These are phyloP conservation scores for Pythium phragmiticola DNA, from an alignment of 352 stramenopile genomes.

Conservation along the genomic window DNA sequence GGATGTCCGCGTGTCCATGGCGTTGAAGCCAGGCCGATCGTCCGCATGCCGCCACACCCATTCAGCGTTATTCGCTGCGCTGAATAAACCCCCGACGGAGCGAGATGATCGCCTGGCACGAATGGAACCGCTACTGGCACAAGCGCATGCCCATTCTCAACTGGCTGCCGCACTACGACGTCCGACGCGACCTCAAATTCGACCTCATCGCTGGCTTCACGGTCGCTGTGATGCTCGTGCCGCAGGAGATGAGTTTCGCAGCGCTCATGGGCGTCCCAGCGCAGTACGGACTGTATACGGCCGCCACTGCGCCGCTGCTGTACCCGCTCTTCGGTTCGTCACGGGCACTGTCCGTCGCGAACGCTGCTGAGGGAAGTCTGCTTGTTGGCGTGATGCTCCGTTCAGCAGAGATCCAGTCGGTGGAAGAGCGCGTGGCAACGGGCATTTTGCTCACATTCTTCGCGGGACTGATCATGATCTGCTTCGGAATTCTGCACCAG, in stretches of 20 bases:
- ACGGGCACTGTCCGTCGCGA: slow-evolving; percentile 57
- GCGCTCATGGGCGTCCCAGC: slow-evolving; percentile 83
- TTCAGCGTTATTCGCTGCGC: not conserved
- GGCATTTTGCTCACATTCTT: slow-evolving; percentile 77
- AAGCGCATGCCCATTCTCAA: slow-evolving; percentile 67
- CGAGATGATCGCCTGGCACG: slow-evolving; percentile 26
- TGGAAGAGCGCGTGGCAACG: slow-evolving; percentile 58
- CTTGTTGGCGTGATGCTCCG: slow-evolving; percentile 63
- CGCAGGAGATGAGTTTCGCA: slow-evolving; percentile 90
- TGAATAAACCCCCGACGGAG: not conserved
- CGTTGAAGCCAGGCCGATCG: not conserved
- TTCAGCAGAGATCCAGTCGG: slow-evolving; percentile 40
- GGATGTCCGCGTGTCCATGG: no score
- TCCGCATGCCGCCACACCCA: not conserved
- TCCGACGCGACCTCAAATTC: slow-evolving; percentile 60
- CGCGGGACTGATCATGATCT: slow-evolving; percentile 52
- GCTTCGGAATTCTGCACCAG: slow-evolving; percentile 56
- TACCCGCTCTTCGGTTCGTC: slow-evolving; percentile 76
- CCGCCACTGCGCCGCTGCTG: slow-evolving; percentile 64
- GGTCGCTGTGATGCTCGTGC: slow-evolving; percentile 90
- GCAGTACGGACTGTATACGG: slow-evolving; percentile 73
- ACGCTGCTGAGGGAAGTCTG: slow-evolving; percentile 61
- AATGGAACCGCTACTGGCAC: slow-evolving; percentile 24
- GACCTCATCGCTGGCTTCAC: slow-evolving; percentile 69
- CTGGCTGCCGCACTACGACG: slow-evolving; percentile 69